Conservation (phyloP, 1,139 yeast species). For the Nakaseomyces bracarensis region DNA sequence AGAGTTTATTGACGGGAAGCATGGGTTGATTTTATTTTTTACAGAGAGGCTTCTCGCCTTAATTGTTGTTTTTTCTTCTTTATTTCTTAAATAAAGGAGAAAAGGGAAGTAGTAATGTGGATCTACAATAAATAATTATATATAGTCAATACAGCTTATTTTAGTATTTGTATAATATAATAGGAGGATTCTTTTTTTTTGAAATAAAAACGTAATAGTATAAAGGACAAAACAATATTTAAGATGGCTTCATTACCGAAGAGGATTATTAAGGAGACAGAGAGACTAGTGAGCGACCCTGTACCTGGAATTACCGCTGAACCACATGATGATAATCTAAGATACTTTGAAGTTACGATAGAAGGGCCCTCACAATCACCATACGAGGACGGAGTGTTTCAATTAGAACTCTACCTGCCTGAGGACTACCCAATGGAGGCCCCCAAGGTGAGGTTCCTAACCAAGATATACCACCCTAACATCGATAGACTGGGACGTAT, state of each 20-base stretch:
- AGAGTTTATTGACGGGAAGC: too few species aligned
- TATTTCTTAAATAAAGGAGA: too few species aligned
- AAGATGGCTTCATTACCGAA: conserved; percentile 65
- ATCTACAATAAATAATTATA: too few species aligned
- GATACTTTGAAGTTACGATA: conserved; percentile 82
- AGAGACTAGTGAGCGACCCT: conserved; percentile 84
- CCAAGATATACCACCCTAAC: conserved; percentile 93
- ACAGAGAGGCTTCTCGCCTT: too few species aligned
- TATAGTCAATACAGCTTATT: too few species aligned
- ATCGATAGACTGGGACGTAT: conserved; percentile 92
- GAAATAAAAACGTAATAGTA: too few species aligned
- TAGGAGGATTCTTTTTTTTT: too few species aligned
- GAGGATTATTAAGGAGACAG: conserved; percentile 91
- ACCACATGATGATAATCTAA: conserved; percentile 87
- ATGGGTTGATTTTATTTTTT: too few species aligned
- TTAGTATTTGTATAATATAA: too few species aligned
- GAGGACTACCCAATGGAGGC: conserved; percentile 64
- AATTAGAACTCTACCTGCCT: conserved; percentile 46
- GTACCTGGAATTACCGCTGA: conserved; percentile 91
- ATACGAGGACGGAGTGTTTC: conserved; percentile 58
- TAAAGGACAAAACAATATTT: neutral
- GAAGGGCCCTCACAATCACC: conserved; percentile 72
- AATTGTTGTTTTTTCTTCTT: too few species aligned
- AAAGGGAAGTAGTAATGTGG: too few species aligned
- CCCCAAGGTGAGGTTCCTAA: conserved; percentile 84